Conservation (phyloP, 2,329 filamentous ascomycete genomes). For the Monosporascus sp. region DNA sequence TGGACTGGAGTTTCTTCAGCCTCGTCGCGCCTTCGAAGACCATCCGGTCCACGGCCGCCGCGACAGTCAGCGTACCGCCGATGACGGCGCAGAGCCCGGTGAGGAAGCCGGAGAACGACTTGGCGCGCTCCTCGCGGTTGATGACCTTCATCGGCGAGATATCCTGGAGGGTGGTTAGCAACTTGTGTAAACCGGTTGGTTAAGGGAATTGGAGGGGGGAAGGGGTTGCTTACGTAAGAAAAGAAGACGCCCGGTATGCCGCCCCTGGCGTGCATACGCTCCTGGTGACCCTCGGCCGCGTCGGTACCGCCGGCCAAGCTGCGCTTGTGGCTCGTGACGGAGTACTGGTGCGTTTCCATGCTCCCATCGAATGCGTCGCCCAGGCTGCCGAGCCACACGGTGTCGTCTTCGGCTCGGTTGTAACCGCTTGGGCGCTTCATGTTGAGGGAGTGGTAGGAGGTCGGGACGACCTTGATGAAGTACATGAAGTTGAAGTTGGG, state of each 20-base stretch:
- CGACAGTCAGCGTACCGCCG: conserved; percentile 91
- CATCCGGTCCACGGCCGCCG: conserved; percentile 84
- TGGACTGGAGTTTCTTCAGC: conserved; percentile 78
- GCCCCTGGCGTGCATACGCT: conserved; percentile 81
- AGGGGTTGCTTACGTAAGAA: conserved; percentile 64
- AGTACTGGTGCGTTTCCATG: conserved; percentile 97
- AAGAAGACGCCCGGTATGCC: conserved; percentile 98
- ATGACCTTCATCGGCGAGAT: conserved; percentile 99
- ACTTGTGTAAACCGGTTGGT: neutral
- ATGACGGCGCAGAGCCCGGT: conserved; percentile 93
- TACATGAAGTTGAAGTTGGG: conserved; percentile 97
- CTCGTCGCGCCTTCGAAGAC: conserved; percentile 82
- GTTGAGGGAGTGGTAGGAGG: conserved; percentile 86
- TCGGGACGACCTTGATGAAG: conserved; percentile 97
- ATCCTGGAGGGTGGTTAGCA: conserved; percentile 51
- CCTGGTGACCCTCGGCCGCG: conserved; percentile 80
- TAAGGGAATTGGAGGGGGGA: neutral
- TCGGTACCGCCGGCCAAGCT: conserved; percentile 81
- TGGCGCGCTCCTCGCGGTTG: conserved; percentile 85
- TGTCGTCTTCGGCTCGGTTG: conserved; percentile 38
- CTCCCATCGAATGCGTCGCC: conserved; percentile 67
- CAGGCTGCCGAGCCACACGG: conserved; percentile 61
- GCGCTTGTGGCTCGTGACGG: conserved; percentile 92
- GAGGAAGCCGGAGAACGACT: conserved; percentile 87
- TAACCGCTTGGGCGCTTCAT: conserved; percentile 52